Conservation (phyloP, 2,329 filamentous ascomycete species). For the Plectosphaerella plurivora region DNA sequence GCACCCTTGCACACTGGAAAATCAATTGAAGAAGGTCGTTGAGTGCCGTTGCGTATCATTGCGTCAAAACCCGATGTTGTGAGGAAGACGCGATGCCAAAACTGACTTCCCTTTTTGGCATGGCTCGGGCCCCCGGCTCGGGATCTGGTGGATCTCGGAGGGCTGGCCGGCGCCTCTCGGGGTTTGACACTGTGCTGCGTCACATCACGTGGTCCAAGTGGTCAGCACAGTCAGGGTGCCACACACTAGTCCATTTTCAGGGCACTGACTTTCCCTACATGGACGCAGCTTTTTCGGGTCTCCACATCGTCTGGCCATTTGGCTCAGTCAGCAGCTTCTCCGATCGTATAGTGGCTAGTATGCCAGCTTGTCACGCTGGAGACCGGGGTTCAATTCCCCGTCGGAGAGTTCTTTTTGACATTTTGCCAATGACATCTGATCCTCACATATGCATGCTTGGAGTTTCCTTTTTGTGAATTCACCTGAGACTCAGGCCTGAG, state of each 20-base stretch:
- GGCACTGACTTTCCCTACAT: neutral
- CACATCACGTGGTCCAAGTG: too few species aligned
- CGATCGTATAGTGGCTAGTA: conserved; percentile 1
- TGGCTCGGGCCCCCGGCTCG: conserved; percentile 2
- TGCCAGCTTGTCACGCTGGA: conserved; percentile 1
- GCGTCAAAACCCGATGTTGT: neutral
- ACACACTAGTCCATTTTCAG: neutral
- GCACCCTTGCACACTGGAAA: too few species aligned
- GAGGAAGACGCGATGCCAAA: conserved; percentile 8
- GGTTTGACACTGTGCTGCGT: too few species aligned
- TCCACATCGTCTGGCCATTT: neutral
- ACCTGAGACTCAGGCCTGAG: too few species aligned
- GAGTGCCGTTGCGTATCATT: neutral
- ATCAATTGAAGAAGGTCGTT: neutral
- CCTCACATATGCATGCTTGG: neutral
- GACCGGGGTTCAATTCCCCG: conserved; percentile 1
- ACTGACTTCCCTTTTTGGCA: conserved; percentile 2
- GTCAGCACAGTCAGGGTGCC: too few species aligned
- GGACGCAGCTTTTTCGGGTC: neutral
- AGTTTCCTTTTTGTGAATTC: too few species aligned
- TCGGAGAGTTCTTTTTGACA: neutral
- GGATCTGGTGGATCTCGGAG: neutral
- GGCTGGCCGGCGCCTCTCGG: neutral
- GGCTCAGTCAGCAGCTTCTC: neutral
- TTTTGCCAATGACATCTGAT: neutral